phyloP scores from a whole-genome alignment of 2,329 filamentous ascomycete genomes.

The Dactylellina parvicollis region DNA sequence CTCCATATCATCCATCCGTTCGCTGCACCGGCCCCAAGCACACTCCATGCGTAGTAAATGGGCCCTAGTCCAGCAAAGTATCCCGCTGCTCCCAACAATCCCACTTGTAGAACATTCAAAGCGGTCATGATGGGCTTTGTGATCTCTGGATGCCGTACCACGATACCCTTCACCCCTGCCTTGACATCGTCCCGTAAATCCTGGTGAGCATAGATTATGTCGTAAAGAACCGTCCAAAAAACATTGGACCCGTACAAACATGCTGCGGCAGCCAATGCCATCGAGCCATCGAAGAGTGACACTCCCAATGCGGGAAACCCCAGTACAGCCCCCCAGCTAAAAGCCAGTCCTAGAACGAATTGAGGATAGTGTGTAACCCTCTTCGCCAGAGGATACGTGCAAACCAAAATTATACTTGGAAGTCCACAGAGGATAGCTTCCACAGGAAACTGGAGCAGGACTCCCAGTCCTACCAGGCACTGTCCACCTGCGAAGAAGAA shows the following conservation, averaged over 20 bases:
- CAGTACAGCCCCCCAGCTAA: constrained; percentile 89
- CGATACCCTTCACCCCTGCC: constrained; percentile 88
- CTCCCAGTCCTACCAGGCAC: constrained; percentile 75
- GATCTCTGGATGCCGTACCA: constrained; percentile 78
- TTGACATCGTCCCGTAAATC: constrained; percentile 86
- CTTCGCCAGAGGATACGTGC: constrained; percentile 82
- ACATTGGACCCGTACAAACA: constrained; percentile 80
- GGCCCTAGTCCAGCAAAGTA: constrained; percentile 73
- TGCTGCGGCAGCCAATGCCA: constrained; percentile 72
- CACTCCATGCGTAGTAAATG: constrained; percentile 74
- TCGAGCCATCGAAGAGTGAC: constrained; percentile 72
- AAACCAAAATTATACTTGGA: constrained; percentile 78
- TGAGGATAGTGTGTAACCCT: constrained; percentile 88
- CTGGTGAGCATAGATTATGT: constrained; percentile 95
- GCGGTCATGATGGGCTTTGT: constrained; percentile 80
- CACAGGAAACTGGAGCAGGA: constrained; percentile 79
- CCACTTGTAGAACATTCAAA: constrained; percentile 75
- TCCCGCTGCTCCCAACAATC: constrained; percentile 76
- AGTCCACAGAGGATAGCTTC: constrained; percentile 80
- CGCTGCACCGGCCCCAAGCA: constrained; percentile 71
- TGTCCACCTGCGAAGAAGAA: constrained; percentile 79
- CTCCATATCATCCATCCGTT: constrained; percentile 74
- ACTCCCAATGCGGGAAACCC: constrained; percentile 85
- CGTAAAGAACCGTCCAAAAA: constrained; percentile 87
- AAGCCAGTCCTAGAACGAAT: constrained; percentile 81